A percentile compares a stretch with the other conserved stretches of the same genome.
Conservation (phyloP, 2,329 filamentous ascomycete genomes). For the Neofusicoccum sp. region DNA sequence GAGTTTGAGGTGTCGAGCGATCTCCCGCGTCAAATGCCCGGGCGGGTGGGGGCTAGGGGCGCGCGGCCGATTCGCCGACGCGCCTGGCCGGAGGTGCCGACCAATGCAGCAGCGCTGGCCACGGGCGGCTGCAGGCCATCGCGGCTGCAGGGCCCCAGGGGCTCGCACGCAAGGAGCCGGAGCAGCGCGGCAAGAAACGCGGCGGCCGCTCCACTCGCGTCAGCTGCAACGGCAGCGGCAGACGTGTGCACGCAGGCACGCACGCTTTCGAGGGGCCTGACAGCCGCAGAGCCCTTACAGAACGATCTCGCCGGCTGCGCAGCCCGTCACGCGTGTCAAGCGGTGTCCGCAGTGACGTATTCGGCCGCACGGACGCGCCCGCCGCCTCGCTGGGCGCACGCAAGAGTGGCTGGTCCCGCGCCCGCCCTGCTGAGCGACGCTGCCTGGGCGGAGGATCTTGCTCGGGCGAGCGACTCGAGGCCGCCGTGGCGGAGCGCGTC, state of each 20-base stretch:
- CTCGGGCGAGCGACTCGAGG: not conserved
- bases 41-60: conserved; percentile 3
- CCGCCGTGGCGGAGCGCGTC: not conserved
- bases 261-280: no score
- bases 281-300: not conserved
- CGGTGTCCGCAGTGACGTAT: conserved; percentile 13
- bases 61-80: conserved; percentile 7
- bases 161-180: no score
- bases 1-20: conserved; percentile 16
- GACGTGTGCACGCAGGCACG: no score
- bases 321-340: not conserved
- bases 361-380: conserved; percentile 4
- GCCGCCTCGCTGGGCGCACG: no score
- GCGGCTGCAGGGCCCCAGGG: no score
- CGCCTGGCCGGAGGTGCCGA: not conserved
- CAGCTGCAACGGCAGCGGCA: no score
- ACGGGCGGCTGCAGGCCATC: no score
- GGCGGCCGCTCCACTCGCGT: no score
- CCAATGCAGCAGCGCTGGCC: no score
- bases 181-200: no score
- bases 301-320: not conserved
- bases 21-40: conserved; percentile 12
- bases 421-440: no score
- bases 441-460: not conserved
- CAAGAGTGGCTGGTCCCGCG: no score